Evolutionary conservation across 2,329 filamentous ascomycete species (phyloP), one percentile per base, ranked within the genome.

Genomic region (Thelonectria olida): DNA sequence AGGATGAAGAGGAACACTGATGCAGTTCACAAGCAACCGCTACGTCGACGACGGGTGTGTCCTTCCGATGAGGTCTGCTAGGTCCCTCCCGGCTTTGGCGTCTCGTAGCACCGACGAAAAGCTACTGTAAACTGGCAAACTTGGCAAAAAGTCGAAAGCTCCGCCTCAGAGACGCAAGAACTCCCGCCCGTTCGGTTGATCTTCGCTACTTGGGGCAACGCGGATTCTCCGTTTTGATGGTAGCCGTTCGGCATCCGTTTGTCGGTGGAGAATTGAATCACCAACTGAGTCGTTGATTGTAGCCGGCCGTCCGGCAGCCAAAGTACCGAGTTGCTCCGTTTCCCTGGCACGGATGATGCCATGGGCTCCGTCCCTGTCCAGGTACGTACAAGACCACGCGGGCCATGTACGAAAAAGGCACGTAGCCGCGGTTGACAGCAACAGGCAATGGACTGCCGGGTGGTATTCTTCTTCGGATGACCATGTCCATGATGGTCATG

Each of bases 311-410:
- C 52, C 52, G 47, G 51, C 28, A 48, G 50, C 38, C 28, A 52
- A 54, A 52, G 19, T 25, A 28, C 41, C 48, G 22, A 52, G 44
- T 47, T 56, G 28, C 47, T 52, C 47, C 38, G 45, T 50, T 20
- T 47, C 38, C 66, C 47, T 63, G 60, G 64, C 64, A 64, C 63
- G 67, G 67, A 67, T 62, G 66, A 70, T 67, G 49, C 54, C 19
- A 31, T 55, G 48, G 63, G 51, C 38, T 48, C 51, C 58, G 41
- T 49, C 59, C 57, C 68, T 63, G 39, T 22, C 61, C 54, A 54
- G 31, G 65, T 62, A 54, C 48, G 58, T 57, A 44, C 41, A 27
- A 10, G 58, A 44, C 44, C 64, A 56, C n/a, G n/a, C n/a, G 45
- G 12, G 34, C 34, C 13, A 20, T 10, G 28, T 22, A 28, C 31